Evolutionary conservation across 2,329 filamentous ascomycete species (phyloP).

Genomic region (Scytalidium sp.): DNA sequence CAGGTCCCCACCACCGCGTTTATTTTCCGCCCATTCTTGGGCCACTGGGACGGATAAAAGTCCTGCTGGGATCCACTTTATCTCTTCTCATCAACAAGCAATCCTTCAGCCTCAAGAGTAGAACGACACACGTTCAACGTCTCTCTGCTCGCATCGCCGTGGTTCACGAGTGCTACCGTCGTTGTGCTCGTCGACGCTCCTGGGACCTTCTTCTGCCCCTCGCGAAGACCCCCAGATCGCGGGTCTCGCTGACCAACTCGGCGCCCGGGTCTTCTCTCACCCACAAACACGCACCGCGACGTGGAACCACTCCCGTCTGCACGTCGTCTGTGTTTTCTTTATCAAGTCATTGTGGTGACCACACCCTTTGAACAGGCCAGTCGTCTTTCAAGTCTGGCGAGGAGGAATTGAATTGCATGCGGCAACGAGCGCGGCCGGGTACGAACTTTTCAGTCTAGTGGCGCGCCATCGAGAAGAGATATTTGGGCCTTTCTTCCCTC

Average conservation of each 20-base stretch:
- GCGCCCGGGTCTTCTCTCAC: background rate
- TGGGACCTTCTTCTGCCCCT: background rate
- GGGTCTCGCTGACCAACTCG: background rate
- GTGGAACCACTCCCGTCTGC: background rate
- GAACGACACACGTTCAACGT: background rate
- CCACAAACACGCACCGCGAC: background rate
- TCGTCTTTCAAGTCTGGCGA: no score
- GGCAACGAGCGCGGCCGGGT: background rate
- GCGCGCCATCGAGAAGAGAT: slow-evolving; percentile 4
- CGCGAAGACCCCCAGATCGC: background rate
- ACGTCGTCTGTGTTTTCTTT: background rate
- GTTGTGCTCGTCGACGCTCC: background rate
- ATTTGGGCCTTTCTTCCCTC: slow-evolving; percentile 4
- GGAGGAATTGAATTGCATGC: background rate
- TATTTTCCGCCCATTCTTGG: slow-evolving; percentile 18
- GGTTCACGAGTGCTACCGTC: background rate
- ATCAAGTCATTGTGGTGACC: background rate
- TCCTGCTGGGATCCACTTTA: slow-evolving; percentile 19
- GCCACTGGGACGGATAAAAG: slow-evolving; percentile 19
- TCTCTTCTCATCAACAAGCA: slow-evolving; percentile 14
- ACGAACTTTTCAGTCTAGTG: background rate
- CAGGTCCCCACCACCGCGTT: slow-evolving; percentile 18
- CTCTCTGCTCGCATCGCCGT: background rate
- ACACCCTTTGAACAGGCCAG: no score
- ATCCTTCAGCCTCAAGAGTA: slow-evolving; percentile 17